phyloP scores from a whole-genome alignment of 176 grass and related monocot species.

The Bolboschoenus planiculmis region DNA sequence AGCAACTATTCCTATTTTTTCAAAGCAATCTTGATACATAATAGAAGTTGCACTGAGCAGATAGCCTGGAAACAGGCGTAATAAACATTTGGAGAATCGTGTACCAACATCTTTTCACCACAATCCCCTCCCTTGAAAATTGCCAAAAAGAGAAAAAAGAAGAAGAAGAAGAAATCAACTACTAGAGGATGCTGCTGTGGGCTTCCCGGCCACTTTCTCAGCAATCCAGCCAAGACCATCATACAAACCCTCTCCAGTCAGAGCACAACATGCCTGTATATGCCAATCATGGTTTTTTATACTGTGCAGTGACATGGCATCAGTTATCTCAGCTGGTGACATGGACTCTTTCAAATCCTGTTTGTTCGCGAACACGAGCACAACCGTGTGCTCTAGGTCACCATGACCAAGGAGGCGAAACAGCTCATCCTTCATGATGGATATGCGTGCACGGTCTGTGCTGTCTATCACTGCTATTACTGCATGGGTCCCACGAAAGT shows the following conservation, averaged over 20 bases:
- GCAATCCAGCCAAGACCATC: conserved; percentile 90
- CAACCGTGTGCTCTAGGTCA: conserved; percentile 54
- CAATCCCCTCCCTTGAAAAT: neutral
- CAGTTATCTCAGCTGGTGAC: conserved; percentile 81
- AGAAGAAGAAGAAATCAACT: neutral
- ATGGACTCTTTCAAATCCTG: conserved; percentile 96
- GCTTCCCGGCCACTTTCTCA: conserved; percentile 67
- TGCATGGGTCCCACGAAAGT: conserved; percentile 74
- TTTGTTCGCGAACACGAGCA: conserved; percentile 89
- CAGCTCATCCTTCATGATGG: conserved; percentile 84
- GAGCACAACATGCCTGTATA: conserved; percentile 79
- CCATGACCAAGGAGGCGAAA: conserved; percentile 54
- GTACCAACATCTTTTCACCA: neutral
- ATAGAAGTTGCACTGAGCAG: neutral
- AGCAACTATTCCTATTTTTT: neutral
- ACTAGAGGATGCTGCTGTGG: conserved; percentile 24
- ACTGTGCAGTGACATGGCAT: conserved; percentile 87
- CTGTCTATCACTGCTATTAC: conserved; percentile 87
- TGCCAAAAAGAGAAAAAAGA: neutral
- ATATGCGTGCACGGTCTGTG: conserved; percentile 72
- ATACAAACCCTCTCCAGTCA: conserved; percentile 77
- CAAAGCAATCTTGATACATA: conserved; percentile 6
- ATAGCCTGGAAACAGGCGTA: neutral
- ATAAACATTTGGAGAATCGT: neutral
- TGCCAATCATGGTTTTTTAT: conserved; percentile 97